Base-by-base conservation (phyloP, 75 land plant genomes). In the Isoetes taiwanensis region DNA sequence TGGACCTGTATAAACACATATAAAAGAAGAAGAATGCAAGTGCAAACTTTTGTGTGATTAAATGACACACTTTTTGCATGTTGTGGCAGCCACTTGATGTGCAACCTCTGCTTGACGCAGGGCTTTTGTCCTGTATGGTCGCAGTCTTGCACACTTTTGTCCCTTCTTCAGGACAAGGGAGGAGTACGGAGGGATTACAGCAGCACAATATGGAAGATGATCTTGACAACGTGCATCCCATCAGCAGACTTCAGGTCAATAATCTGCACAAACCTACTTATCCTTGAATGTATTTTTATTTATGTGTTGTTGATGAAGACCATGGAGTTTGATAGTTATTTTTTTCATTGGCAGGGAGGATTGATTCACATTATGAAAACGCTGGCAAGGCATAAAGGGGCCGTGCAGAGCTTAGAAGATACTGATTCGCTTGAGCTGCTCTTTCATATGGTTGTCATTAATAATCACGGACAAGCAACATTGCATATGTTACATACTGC, bases 361-460 rank as follows among this genome's bases (percentile, higher is more conserved):
- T 70, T 94, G 42, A 85, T 94, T 43, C 99, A 89, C 64, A 78
- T 94, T 28, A 88, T 89, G 90, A 94, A 94, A 63, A 90, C 87
- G 35, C 55, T 94, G 73, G 84, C 90, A 30, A 70, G 80, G 60
- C 96, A 85, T 62, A 90, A 78, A 42, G 82, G 80, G 28, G 99
- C 99, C 41, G 84, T 87, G 30, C 85, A 75, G 43, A 84, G 86
- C 64, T 69, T 94, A 66, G 75, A 74, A 58, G 99, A 94, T 58
- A 90, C 82, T 74, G 81, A 80, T 74, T 79, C 96, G 27, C 80
- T 94, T 42, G 78, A 82, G 58, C 64, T 80, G 32, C 56, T 94
- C 37, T 94, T 94, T 77, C 76, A 82, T 34, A 80, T 94, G 79
- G 97, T 94, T 62, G 81, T 75, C 26, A 76, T 60, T n/a, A n/a